phyloP scores from a whole-genome alignment of 371 early-diverging fungal genomes.

The Dichotomocladium elegans region DNA sequence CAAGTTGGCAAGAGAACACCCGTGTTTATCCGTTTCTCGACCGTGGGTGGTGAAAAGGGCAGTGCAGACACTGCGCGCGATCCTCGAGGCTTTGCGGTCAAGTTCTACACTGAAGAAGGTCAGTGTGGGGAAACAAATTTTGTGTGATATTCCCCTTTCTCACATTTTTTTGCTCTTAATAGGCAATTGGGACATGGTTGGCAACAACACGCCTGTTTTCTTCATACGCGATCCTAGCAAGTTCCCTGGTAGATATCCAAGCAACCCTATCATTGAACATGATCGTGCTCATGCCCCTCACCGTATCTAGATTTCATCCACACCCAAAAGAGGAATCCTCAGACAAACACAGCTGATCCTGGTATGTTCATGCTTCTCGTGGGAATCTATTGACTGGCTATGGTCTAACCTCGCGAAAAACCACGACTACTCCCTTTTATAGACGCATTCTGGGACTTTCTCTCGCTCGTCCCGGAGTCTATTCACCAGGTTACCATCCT shows the following conservation, averaged over 20 bases:
- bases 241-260: slow-evolving; percentile 51
- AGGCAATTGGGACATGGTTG: slow-evolving; percentile 77
- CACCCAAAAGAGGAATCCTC: slow-evolving; percentile 78
- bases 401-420: slow-evolving; percentile 40
- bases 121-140: slow-evolving; percentile 9
- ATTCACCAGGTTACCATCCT: slow-evolving; percentile 78
- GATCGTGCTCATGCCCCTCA: background rate
- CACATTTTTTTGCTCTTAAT: slow-evolving; percentile 23
- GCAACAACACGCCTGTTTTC: slow-evolving; percentile 70
- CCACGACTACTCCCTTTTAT: slow-evolving; percentile 6
- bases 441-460: slow-evolving; percentile 69
- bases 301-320: slow-evolving; percentile 68
- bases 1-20: slow-evolving; percentile 75
- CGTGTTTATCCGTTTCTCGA: slow-evolving; percentile 76
- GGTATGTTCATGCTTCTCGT: background rate
- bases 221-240: slow-evolving; percentile 74
- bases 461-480: slow-evolving; percentile 73
- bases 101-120: slow-evolving; percentile 73
- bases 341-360: slow-evolving; percentile 45
- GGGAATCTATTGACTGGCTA: background rate
- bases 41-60: slow-evolving; percentile 78
- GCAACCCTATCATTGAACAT: background rate
- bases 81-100: slow-evolving; percentile 76
- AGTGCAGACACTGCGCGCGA: slow-evolving; percentile 75
- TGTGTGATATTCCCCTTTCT: no score